Conservation (phyloP, 2,329 filamentous ascomycete genomes). For the Botryotinia convoluta region DNA sequence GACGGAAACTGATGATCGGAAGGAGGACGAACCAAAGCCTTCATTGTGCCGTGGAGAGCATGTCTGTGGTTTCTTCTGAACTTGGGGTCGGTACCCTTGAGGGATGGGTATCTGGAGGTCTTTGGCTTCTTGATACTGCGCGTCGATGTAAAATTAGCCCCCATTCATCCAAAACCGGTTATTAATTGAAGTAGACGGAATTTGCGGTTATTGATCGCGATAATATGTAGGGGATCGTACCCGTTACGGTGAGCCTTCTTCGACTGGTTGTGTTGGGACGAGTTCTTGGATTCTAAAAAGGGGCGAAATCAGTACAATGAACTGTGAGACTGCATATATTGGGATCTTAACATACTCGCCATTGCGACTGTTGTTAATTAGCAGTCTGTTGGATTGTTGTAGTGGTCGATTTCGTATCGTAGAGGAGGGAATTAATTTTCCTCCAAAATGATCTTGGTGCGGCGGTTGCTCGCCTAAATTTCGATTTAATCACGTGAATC, state of each 20-base stretch:
- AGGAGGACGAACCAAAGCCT: constrained; percentile 70
- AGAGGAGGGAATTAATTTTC: constrained; percentile 2
- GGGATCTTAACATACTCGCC: constrained; percentile 18
- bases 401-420: constrained; percentile 5
- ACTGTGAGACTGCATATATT: neutral
- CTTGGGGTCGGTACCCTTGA: constrained; percentile 99
- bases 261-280: constrained; percentile 44
- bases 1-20: neutral
- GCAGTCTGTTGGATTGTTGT: constrained; percentile 20
- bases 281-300: constrained; percentile 88
- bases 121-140: constrained; percentile 99
- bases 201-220: neutral
- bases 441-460: neutral
- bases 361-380: constrained; percentile 21
- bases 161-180: neutral
- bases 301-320: constrained; percentile 8
- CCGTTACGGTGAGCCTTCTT: constrained; percentile 99
- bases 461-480: constrained; percentile 11
- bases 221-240: constrained; percentile 52
- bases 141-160: constrained; percentile 13
- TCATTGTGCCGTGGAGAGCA: constrained; percentile 98
- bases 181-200: neutral
- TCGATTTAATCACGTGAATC: neutral
- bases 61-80: constrained; percentile 99
- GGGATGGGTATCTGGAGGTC: constrained; percentile 96